Conservation (phyloP, 805 yeast genomes). For the Wickerhamomyces ciferrii region DNA sequence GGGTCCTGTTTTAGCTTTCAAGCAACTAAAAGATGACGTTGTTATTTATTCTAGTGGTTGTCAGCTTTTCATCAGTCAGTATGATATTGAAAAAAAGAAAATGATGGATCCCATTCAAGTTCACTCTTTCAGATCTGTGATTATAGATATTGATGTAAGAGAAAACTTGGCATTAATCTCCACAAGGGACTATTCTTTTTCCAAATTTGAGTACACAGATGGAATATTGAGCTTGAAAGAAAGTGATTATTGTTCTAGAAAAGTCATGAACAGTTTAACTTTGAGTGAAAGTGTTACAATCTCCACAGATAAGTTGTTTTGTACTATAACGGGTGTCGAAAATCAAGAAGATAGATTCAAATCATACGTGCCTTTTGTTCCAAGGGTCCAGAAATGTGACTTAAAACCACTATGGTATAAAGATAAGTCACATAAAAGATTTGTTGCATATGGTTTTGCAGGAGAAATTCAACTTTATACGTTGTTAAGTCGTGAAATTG, state of each 20-base stretch:
- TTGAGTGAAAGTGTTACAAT: constrained; percentile 7
- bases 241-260: constrained; percentile 17
- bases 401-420: constrained; percentile 28
- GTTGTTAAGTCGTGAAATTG: constrained; percentile 6
- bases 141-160: constrained; percentile 19
- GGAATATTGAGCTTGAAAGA: constrained; percentile 6
- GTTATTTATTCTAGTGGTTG: constrained; percentile 16
- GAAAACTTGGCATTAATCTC: constrained; percentile 19
- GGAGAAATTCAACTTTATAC: constrained; percentile 31
- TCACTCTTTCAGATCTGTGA: constrained; percentile 4
- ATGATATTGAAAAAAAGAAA: constrained; percentile 9
- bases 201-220: constrained; percentile 13
- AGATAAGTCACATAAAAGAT: constrained; percentile 6
- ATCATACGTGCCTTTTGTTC: constrained; percentile 24
- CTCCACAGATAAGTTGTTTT: constrained; percentile 18
- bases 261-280: constrained; percentile 12
- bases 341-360: constrained; percentile 11
- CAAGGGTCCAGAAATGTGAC: constrained; percentile 23
- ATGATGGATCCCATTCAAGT: constrained; percentile 10
- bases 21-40: constrained; percentile 10
- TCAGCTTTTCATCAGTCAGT: constrained; percentile 7
- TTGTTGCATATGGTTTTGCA: constrained; percentile 27
- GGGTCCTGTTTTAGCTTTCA: constrained; percentile 17
- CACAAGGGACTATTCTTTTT: constrained; percentile 24
- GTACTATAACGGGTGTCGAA: constrained; percentile 10